These are phyloP conservation scores for Trichoderma atroviride DNA, from an alignment of 2,329 filamentous ascomycete genomes.

Conservation along the genomic window DNA sequence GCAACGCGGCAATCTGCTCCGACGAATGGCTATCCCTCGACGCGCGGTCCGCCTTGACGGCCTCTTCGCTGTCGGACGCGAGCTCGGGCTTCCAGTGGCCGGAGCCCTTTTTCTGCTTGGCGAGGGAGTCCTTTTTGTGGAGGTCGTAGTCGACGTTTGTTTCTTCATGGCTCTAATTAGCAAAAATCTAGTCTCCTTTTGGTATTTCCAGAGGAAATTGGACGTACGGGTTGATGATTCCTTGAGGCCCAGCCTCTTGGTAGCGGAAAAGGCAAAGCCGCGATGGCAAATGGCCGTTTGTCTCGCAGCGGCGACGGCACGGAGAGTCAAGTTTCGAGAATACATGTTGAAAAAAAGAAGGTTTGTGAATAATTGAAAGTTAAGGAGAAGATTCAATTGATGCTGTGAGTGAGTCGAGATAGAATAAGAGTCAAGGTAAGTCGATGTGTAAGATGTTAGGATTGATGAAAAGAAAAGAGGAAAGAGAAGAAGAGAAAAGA, in stretches of 20 bases:
- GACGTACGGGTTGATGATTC: constrained; percentile 43
- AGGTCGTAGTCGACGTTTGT: constrained; percentile 52
- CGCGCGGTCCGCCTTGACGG: constrained; percentile 67
- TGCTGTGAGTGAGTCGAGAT: not conserved
- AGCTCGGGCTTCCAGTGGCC: constrained; percentile 78
- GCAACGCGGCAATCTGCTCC: constrained; percentile 52
- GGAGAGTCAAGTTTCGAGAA: constrained; percentile 34
- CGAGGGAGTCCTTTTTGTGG: constrained; percentile 62
- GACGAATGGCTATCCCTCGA: constrained; percentile 31
- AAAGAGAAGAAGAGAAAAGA: not conserved
- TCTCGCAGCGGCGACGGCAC: constrained; percentile 29
- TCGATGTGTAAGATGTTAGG: not conserved
- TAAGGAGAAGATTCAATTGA: not conserved
- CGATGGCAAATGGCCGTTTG: constrained; percentile 32
- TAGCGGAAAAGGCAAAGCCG: constrained; percentile 37
- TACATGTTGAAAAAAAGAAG: constrained; percentile 34
- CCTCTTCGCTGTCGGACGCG: constrained; percentile 78
- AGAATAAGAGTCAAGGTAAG: not conserved
- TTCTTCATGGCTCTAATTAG: constrained; percentile 30
- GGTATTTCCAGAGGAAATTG: not conserved
- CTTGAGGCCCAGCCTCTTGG: constrained; percentile 39
- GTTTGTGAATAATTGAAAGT: not conserved
- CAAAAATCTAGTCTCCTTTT: not conserved
- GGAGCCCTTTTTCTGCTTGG: constrained; percentile 70
- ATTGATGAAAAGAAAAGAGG: not conserved